Evolutionary conservation across 2,329 filamentous ascomycete species (phyloP), one percentile per base, ranked within the genome.

Genomic region (Ophiostoma sp.): DNA sequence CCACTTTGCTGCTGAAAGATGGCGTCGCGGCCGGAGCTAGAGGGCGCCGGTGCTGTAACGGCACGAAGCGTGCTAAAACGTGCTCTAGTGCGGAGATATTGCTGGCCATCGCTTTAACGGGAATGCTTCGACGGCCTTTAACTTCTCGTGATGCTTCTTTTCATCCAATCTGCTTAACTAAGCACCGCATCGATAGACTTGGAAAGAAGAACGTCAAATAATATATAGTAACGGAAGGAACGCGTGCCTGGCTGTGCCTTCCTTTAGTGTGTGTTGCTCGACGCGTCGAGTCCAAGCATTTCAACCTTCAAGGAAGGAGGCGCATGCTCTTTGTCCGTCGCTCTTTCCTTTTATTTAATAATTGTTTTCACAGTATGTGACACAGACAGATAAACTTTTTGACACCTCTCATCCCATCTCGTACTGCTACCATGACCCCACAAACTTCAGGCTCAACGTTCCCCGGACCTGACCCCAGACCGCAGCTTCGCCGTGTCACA

Each of bases 1-100:
- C 66, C 66, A 36, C 27, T 54, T 52, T 54, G 4, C 6, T 31
- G 11, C 4, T 67, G 23, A 48, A 48, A 20, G 17, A 39, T 57
- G 52, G 27, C 52, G 52, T 57, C 23, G 52, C 44, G 23, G 4
- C 52, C 17, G 20, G 13, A 39, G 62, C 62, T 65, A 65, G 33
- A 8, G n/a, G 15, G 20, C 27, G 52, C 52, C 10, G 52, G 52
- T 17, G 57, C 17, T 31, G 27, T 27, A 39, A 33, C 62, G 62
- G 62, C 62, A 15, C 62, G 62, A 65, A 65, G 62, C 62, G 23
- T 23, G 52, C 52, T 57, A 57, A 57, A 57, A 57, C 52, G 52
- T 57, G n/a, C n/a, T 57, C n/a, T 27, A 27, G 3, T 27, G 52
- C 52, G 52, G 52, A 57, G 52, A 27, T 15, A n/a, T 27, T 57